Conservation (phyloP, 345 rosid species). For the Citrus glauca region DNA sequence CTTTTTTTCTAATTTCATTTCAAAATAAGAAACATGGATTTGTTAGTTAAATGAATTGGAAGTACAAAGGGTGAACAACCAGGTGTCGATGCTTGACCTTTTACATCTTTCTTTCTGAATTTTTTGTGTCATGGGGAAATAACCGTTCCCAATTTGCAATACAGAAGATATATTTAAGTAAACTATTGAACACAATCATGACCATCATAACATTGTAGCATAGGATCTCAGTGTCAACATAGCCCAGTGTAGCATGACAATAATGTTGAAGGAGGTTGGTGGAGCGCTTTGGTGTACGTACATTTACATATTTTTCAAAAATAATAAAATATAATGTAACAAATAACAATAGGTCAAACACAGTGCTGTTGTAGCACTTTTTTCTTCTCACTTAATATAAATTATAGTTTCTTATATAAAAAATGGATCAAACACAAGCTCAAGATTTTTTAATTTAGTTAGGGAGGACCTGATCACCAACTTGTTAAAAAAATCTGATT, state of each 20-base stretch:
- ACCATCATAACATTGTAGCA: background rate
- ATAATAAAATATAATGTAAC: background rate
- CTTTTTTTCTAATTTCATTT: background rate
- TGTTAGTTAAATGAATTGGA: background rate
- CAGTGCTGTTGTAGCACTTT: background rate
- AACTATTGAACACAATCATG: background rate
- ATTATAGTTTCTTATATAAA: background rate
- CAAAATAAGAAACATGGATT: background rate
- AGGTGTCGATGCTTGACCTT: background rate
- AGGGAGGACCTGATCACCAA: background rate
- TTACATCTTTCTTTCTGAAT: background rate
- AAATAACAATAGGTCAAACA: background rate
- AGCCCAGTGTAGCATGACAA: background rate
- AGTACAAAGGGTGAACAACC: background rate
- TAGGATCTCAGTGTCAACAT: background rate
- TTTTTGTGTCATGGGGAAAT: background rate
- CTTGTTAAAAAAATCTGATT: background rate
- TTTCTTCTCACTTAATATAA: background rate
- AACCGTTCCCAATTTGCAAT: background rate
- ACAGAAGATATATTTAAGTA: background rate
- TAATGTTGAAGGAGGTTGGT: background rate
- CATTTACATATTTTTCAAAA: background rate
- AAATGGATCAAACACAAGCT: background rate
- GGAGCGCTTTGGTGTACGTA: background rate
- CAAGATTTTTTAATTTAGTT: too few relatives aligned